phyloP scores from a whole-genome alignment of 2,329 filamentous ascomycete species.

The Fusarium torreyae region DNA sequence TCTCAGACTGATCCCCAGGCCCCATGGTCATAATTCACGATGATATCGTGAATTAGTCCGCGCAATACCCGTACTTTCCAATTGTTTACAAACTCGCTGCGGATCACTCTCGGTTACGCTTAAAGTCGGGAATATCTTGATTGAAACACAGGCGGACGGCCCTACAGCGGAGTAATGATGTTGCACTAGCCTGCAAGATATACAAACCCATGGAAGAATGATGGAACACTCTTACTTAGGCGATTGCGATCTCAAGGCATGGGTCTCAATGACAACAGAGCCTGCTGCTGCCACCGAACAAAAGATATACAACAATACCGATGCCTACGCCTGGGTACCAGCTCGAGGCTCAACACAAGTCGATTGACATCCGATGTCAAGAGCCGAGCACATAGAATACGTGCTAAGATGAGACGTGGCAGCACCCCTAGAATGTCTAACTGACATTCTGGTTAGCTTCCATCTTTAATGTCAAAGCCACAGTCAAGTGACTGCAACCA shows the following conservation, averaged over 20 bases:
- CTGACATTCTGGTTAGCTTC: slow-evolving; percentile 1
- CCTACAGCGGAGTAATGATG: slow-evolving; percentile 6
- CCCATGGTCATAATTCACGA: slow-evolving; percentile 1
- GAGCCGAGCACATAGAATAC: no score
- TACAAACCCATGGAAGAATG: slow-evolving; percentile 4
- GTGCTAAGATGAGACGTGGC: not conserved
- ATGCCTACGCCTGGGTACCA: not conserved
- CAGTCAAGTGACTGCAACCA: slow-evolving; percentile 21
- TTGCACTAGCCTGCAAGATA: not conserved
- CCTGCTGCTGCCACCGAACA: not conserved
- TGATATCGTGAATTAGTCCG: slow-evolving; percentile 1
- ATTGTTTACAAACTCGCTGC: slow-evolving; percentile 2
- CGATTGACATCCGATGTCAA: no score
- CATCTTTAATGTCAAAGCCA: slow-evolving; percentile 3
- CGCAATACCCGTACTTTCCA: not conserved
- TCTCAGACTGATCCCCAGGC: slow-evolving; percentile 21
- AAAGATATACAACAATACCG: not conserved
- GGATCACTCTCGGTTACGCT: slow-evolving; percentile 23
- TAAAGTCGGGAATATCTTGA: slow-evolving; percentile 16
- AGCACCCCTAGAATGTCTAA: slow-evolving; percentile 2
- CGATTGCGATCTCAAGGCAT: slow-evolving; percentile 7
- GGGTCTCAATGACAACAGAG: not conserved
- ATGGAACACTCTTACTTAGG: slow-evolving; percentile 32
- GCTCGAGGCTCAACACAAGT: no score
- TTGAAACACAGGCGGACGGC: slow-evolving; percentile 28